Evolutionary conservation across 1,284 basidiomycete species (phyloP), one percentile per base, ranked within the genome.

Genomic region (Phellopilus nigrolimitatus): DNA sequence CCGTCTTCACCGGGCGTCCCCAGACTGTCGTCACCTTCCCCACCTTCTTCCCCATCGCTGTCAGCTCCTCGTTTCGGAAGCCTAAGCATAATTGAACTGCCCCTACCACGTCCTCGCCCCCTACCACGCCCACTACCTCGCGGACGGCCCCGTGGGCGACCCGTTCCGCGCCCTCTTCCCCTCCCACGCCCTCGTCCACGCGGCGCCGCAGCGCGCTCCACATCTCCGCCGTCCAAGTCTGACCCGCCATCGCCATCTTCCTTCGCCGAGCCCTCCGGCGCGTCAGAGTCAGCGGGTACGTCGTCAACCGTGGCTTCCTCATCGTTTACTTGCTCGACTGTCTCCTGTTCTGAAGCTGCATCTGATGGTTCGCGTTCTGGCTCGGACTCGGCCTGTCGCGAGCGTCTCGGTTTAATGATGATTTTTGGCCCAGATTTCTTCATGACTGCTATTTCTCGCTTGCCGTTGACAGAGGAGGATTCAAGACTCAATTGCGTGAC

Each of bases 1-100:
- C 56, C 62, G n/a, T 68, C 71, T 40, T 64, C 63, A 12, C 46
- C 43, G 39, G 31, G 28, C 5, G 51, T 54, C 9, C 34, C 53
- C 7, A 41, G 49, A 36, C 57, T 56, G 19, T 54, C 55, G 2
- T 65, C 68, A 15, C 58, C 73, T 10, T 69, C 72, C 53, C 73
- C 73, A 24, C 74, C 75, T n/a, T 73, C 75, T 0, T 73, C 75
- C 0, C 70, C 75, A 1, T 76, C 77, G 1, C 65, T 80, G 0
- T 74, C 79, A 1, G 68, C 74, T 55, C 67, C 74, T n/a, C 56
- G 68, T 15, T 62, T 67, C 60, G 56, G 64, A 45, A 58, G 63
- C 24, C 38, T 47, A 51, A 66, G 66, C 66, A 51, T 65, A 42
- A 70, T 65, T 9, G 64, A 66, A 36, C 70, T 43, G 8, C 69